phyloP scores from a whole-genome alignment of 495 filamentous ascomycete genomes.

The Xanthoparmelia taractica region DNA sequence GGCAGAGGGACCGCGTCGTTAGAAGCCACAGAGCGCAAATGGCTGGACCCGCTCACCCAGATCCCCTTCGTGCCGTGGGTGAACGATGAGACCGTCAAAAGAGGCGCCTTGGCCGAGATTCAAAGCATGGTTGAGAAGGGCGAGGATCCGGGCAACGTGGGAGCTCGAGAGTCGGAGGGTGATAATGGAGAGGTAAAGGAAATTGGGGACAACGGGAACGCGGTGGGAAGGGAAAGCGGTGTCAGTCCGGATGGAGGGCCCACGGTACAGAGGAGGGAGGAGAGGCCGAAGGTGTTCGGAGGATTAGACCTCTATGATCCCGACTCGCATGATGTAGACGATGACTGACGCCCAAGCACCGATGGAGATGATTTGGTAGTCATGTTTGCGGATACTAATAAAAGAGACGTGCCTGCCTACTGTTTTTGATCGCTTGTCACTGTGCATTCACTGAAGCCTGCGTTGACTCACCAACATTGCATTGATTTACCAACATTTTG shows the following conservation, averaged over 20 bases:
- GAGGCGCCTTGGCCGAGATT: constrained; percentile 53
- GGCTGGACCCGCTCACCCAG: constrained; percentile 45
- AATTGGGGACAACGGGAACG: constrained; percentile 6
- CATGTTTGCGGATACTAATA: neutral
- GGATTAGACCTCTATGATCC: constrained; percentile 33
- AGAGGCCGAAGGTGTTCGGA: constrained; percentile 30
- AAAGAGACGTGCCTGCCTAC: too few species aligned
- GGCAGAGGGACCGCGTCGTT: constrained; percentile 24
- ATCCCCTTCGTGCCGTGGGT: constrained; percentile 63
- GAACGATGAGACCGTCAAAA: constrained; percentile 50
- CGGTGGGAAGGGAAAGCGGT: constrained; percentile 32
- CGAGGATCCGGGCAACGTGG: constrained; percentile 48
- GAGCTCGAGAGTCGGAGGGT: constrained; percentile 44
- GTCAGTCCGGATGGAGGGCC: constrained; percentile 21
- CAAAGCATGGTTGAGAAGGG: constrained; percentile 51
- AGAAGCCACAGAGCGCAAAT: constrained; percentile 32
- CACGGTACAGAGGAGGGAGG: constrained; percentile 29
- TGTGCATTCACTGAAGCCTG: neutral
- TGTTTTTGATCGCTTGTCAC: neutral
- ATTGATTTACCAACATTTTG: neutral
- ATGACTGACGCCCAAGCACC: constrained; percentile 5
- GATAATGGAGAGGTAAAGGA: constrained; percentile 35
- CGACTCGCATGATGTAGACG: constrained; percentile 13
- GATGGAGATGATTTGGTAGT: neutral
- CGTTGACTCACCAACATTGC: neutral